phyloP scores from a whole-genome alignment of 805 yeast genomes.

The Alloascoidea hylecoeti region DNA sequence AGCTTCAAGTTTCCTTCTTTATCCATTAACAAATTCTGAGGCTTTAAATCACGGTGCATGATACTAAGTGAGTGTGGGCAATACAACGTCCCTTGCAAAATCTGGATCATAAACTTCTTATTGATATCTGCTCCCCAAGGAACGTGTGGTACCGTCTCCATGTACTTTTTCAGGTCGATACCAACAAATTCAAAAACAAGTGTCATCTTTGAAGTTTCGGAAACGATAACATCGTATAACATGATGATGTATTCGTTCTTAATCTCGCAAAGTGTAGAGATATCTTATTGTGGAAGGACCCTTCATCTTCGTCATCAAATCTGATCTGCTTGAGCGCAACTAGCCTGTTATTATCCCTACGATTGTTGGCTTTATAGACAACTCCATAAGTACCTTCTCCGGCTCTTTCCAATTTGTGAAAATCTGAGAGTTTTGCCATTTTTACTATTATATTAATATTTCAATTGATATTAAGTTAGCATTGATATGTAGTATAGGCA shows the following conservation, averaged over 20 bases:
- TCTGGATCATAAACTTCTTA: conserved; percentile 79
- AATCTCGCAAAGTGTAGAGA: conserved; percentile 87
- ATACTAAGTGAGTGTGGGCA: conserved; percentile 78
- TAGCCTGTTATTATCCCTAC: conserved; percentile 70
- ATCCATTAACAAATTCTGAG: conserved; percentile 85
- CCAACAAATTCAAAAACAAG: conserved; percentile 91
- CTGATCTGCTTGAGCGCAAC: conserved; percentile 94
- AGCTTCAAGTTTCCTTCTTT: conserved; percentile 82
- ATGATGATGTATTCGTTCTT: conserved; percentile 89
- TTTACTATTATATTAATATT: too few species aligned
- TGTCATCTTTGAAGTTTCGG: conserved; percentile 90
- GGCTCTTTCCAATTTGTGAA: conserved; percentile 82
- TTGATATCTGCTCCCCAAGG: conserved; percentile 59
- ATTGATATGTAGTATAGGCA: too few species aligned
- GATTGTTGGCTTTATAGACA: conserved; percentile 85
- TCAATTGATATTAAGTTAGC: too few species aligned
- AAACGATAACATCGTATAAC: conserved; percentile 88
- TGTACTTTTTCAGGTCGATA: conserved; percentile 82
- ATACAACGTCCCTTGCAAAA: conserved; percentile 77
- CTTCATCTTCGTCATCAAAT: conserved; percentile 92
- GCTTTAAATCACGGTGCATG: conserved; percentile 78
- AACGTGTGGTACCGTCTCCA: conserved; percentile 87
- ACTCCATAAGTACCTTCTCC: conserved; percentile 97
- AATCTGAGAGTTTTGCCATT: too few species aligned
- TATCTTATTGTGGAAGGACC: conserved; percentile 99